Evolutionary conservation across 495 filamentous ascomycete species (phyloP), one percentile per base, ranked within the genome.

Genomic region (Penicillium lividum): DNA sequence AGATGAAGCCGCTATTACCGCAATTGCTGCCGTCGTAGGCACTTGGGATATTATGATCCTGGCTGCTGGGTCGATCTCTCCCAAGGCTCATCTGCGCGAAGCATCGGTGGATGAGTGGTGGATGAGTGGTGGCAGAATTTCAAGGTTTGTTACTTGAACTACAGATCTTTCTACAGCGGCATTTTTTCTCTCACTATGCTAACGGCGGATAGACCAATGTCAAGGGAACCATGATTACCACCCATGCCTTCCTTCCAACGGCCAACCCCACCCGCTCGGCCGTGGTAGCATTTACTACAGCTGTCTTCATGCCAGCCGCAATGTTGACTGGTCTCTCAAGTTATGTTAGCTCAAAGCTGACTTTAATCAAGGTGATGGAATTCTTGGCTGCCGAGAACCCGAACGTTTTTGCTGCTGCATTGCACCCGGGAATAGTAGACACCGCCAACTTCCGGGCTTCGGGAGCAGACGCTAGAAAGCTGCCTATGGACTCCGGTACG

Each of bases 371-470:
- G 59, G 29, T 72, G 1, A 57, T 74, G 22, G 78, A 80, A 53
- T 75, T 62, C 44, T 48, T 82, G 7, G 70, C 73, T 0, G 63
- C 57, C 2, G 78, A 80, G 60, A 70, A 79, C 42, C 72, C 73
- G 8, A 62, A 67, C 25, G 31, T 80, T 10, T 72, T 74, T 48
- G 63, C 68, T 4, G 64, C 61, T 5, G 63, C 63, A n/a, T 33
- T 80, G 15, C 76, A 80, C 43, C 77, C 79, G 0, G 79, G 77
- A 9, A 58, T 75, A 56, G 54, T 79, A 1, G 67, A 71, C 8
- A 79, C 77, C 3, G 65, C 60, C 10, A 71, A 70, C 27, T 67
- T 71, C 40, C 30, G 33, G 4, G 66, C 58, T 34, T 56, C 55
- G 3, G 72, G 71, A 5, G 67, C 44, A 2, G 65, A 47, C 29